A percentile compares a stretch with the other conserved stretches of the same genome.
These are phyloP conservation scores for Glutinoglossum americanum DNA, from an alignment of 495 filamentous ascomycete genomes.

Conservation along the genomic window DNA sequence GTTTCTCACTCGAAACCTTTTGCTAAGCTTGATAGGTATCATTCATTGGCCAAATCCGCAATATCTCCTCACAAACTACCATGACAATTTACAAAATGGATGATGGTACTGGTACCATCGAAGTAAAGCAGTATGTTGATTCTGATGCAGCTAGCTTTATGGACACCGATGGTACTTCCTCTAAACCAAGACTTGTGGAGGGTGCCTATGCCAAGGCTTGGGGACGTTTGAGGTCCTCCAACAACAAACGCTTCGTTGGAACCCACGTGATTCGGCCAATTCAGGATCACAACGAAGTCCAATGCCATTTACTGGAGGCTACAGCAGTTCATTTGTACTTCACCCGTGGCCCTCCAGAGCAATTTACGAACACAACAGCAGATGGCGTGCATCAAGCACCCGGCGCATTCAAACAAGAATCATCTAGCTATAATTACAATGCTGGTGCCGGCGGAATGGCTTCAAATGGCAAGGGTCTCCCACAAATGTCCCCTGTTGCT, in stretches of 20 bases:
- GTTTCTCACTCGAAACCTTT: neutral
- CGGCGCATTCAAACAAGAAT: slow-evolving; percentile 3
- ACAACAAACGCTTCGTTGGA: slow-evolving; percentile 55
- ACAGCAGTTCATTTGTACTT: slow-evolving; percentile 71
- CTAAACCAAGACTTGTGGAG: slow-evolving; percentile 30
- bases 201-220: slow-evolving; percentile 66
- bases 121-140: slow-evolving; percentile 87
- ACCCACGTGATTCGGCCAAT: slow-evolving; percentile 65
- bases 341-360: slow-evolving; percentile 44
- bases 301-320: slow-evolving; percentile 74
- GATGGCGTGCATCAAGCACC: slow-evolving; percentile 10
- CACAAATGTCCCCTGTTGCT: slow-evolving; percentile 29
- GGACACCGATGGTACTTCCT: slow-evolving; percentile 22
- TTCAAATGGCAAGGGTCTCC: neutral
- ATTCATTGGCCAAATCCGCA: slow-evolving; percentile 75
- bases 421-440: slow-evolving; percentile 5
- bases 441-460: neutral
- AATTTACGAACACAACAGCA: slow-evolving; percentile 7
- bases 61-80: slow-evolving; percentile 66
- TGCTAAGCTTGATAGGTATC: slow-evolving; percentile 32
- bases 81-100: slow-evolving; percentile 85
- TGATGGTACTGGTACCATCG: slow-evolving; percentile 80
- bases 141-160: slow-evolving; percentile 29
- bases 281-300: slow-evolving; percentile 73
- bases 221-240: slow-evolving; percentile 57